Percentiles rank a stretch among this genome's conserved stretches.
These are phyloP conservation scores for Pelagomonas calceolata DNA, from an alignment of 108 stramenopile species.

Conservation along the genomic window DNA sequence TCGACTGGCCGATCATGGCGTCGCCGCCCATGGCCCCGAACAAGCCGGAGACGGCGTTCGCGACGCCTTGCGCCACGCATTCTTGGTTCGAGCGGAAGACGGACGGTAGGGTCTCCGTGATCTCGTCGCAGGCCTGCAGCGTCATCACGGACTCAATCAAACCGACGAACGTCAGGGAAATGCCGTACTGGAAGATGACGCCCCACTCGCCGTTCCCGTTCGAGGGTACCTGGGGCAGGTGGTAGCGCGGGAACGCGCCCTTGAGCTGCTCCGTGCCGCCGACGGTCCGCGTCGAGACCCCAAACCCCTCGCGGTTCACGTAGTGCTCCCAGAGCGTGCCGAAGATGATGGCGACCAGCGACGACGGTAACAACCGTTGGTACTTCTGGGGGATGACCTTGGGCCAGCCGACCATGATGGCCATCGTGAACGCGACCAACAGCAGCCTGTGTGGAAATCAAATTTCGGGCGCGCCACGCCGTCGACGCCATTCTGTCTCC, in stretches of 20 bases:
- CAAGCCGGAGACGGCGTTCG: constrained; percentile 36
- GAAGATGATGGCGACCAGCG: constrained; percentile 38
- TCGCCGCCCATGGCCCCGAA: constrained; percentile 50
- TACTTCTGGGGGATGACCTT: background rate
- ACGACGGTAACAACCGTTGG: constrained; percentile 28
- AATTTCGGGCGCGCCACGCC: too few species aligned
- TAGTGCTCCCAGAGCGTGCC: constrained; percentile 41
- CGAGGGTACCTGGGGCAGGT: background rate
- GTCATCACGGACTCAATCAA: constrained; percentile 46
- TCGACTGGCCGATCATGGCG: constrained; percentile 54
- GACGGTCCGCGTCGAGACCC: constrained; percentile 37
- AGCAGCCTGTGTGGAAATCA: too few species aligned
- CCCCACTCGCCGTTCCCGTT: background rate
- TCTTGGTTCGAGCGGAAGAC: constrained; percentile 42
- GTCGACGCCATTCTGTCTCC: background rate
- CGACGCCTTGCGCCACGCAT: constrained; percentile 46
- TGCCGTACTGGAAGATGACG: constrained; percentile 25
- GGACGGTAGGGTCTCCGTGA: constrained; percentile 41
- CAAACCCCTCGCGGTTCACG: constrained; percentile 31
- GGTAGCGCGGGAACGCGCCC: background rate
- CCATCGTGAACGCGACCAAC: background rate
- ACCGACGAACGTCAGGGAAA: constrained; percentile 40
- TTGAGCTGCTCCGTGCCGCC: constrained; percentile 23
- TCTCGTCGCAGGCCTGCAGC: constrained; percentile 44
- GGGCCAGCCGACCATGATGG: constrained; percentile 1